A percentile compares a stretch with the other conserved stretches of the same genome.
Conservation (phyloP, 176 grass and related monocot genomes). For the Saccharum spontaneum region DNA sequence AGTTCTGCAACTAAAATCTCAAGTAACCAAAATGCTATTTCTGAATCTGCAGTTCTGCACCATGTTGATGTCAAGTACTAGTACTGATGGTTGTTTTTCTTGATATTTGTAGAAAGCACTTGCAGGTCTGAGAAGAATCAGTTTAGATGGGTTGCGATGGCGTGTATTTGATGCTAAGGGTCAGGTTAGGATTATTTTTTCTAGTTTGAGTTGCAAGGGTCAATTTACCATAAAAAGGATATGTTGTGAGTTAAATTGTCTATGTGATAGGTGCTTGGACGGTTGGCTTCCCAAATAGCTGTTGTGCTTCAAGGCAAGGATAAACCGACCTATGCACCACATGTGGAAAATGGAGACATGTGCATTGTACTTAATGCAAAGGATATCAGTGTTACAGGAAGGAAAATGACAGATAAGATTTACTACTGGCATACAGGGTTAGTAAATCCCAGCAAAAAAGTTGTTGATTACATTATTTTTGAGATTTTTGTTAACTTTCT, state of each 20-base stretch:
- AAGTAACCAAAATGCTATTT: background rate
- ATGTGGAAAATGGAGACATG: slow-evolving; percentile 95
- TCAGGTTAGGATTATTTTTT: slow-evolving; percentile 47
- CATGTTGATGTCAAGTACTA: background rate
- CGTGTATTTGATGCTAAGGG: slow-evolving; percentile 97
- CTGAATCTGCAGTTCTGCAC: background rate
- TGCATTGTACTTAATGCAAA: slow-evolving; percentile 94
- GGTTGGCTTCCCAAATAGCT: slow-evolving; percentile 83
- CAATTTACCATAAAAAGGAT: background rate
- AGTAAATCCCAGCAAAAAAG: slow-evolving; percentile 18
- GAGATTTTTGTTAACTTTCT: slow-evolving; percentile 1
- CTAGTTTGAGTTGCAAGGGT: background rate
- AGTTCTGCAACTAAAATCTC: background rate
- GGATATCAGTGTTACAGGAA: slow-evolving; percentile 81
- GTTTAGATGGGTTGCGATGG: slow-evolving; percentile 87
- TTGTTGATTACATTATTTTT: background rate
- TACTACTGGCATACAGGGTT: slow-evolving; percentile 97
- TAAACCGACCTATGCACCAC: slow-evolving; percentile 85
- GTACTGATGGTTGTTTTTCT: background rate
- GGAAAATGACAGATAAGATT: slow-evolving; percentile 93
- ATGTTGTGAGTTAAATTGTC: background rate
- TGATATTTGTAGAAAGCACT: slow-evolving; percentile 74
- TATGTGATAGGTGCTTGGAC: slow-evolving; percentile 73
- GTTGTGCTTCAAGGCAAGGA: slow-evolving; percentile 94
- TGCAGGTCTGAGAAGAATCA: slow-evolving; percentile 89